Conservation (phyloP, 2,329 filamentous ascomycete genomes). For the Pseudogymnoascus sp. region DNA sequence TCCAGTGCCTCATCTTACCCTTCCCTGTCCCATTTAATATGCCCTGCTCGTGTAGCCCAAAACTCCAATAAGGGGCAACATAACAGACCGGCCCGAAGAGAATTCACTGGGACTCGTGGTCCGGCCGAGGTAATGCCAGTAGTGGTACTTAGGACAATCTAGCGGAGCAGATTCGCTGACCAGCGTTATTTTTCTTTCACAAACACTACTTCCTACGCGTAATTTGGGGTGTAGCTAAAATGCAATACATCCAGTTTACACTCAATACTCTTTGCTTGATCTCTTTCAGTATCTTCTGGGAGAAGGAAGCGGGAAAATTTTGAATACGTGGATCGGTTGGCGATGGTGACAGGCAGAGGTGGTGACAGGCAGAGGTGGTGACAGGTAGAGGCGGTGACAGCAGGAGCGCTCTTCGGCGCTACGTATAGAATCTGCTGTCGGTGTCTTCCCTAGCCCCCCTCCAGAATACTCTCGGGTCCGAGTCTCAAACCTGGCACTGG, state of each 20-base stretch:
- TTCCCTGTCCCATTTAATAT: not conserved
- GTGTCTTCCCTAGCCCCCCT: not conserved
- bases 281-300: too few relatives aligned
- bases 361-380: not conserved
- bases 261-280: too few relatives aligned
- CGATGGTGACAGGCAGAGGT: too few relatives aligned
- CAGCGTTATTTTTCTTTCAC: not conserved
- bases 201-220: not conserved
- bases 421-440: not conserved
- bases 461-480: not conserved
- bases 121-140: not conserved
- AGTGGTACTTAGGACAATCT: not conserved
- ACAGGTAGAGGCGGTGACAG: not conserved
- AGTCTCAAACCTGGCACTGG: too few relatives aligned
- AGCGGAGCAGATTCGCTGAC: not conserved
- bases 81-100: not conserved
- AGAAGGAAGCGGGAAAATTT: too few relatives aligned
- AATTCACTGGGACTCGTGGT: not conserved
- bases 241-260: too few relatives aligned
- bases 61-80: not conserved
- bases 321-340: too few relatives aligned
- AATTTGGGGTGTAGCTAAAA: too few relatives aligned
- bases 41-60: not conserved
- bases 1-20: not conserved
- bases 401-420: not conserved